Evolutionary conservation across 257 asterid species (phyloP).

Genomic region (Marsdenia floribunda): DNA sequence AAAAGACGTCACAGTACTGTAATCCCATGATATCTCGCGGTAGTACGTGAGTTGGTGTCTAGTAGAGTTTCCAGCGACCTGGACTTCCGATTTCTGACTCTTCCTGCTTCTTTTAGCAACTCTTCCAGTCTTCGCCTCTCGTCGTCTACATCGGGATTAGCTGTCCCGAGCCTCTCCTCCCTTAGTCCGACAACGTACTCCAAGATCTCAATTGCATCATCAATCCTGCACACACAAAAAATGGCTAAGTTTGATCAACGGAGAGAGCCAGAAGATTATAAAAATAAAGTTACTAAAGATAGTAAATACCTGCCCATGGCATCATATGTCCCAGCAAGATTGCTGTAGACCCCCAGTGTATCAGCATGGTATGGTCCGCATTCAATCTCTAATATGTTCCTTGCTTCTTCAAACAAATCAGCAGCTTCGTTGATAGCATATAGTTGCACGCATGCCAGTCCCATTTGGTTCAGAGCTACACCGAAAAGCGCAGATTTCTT

Average conservation of each 20-base stretch:
- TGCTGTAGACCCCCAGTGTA: constrained; percentile 42
- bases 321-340: constrained; percentile 43
- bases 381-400: constrained; percentile 36
- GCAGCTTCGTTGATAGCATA: constrained; percentile 42
- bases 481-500: constrained; percentile 40
- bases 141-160: constrained; percentile 77
- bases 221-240: constrained; percentile 37
- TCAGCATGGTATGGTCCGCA: constrained; percentile 41
- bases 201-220: constrained; percentile 78
- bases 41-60: constrained; percentile 33
- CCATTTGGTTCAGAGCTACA: constrained; percentile 41
- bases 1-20: constrained; percentile 27
- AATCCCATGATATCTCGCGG: constrained; percentile 27
- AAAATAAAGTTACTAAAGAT: background rate
- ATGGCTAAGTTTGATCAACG: background rate
- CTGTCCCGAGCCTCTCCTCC: constrained; percentile 89
- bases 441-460: constrained; percentile 40
- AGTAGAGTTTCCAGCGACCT: constrained; percentile 66
- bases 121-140: constrained; percentile 63
- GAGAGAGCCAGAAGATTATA: background rate
- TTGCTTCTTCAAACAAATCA: constrained; percentile 44
- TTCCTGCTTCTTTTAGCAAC: constrained; percentile 67
- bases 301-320: constrained; percentile 75
- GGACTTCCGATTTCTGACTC: constrained; percentile 54
- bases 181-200: constrained; percentile 76